These are phyloP conservation scores for Blastobotrys americana DNA, from an alignment of 805 yeast species.

Conservation along the genomic window DNA sequence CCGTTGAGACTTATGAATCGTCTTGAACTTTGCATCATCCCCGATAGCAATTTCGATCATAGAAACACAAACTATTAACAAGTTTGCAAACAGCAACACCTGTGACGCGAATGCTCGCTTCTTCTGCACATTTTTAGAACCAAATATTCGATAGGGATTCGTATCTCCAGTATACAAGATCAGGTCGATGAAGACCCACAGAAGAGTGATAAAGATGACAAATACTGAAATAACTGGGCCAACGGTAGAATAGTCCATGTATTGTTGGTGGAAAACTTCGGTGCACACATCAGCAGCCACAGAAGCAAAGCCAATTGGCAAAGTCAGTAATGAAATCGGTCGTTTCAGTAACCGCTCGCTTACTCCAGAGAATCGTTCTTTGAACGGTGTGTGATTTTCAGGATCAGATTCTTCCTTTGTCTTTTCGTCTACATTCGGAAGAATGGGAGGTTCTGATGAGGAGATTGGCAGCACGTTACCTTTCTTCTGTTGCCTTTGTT, in stretches of 20 bases:
- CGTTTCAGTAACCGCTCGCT: not conserved
- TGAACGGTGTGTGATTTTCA: no score
- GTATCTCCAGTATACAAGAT: not conserved
- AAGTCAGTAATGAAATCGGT: not conserved
- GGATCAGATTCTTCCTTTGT: no score
- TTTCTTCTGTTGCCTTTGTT: no score
- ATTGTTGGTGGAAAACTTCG: not conserved
- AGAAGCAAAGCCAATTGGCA: not conserved
- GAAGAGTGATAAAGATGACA: not conserved
- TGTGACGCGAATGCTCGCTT: not conserved
- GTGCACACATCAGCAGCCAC: not conserved
- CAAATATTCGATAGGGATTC: not conserved
- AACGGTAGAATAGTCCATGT: not conserved
- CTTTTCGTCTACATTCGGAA: no score
- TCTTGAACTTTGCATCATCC: not conserved
- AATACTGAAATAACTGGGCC: not conserved
- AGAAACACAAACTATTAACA: not conserved
- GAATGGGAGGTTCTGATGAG: no score
- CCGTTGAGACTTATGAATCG: not conserved
- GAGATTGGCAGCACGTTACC: no score
- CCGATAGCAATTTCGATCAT: not conserved
- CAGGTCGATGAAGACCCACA: not conserved
- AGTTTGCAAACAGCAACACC: not conserved
- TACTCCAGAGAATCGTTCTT: no score
- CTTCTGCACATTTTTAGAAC: not conserved